phyloP scores from a whole-genome alignment of 768 basidiomycete species.

The Collybia nuda region DNA sequence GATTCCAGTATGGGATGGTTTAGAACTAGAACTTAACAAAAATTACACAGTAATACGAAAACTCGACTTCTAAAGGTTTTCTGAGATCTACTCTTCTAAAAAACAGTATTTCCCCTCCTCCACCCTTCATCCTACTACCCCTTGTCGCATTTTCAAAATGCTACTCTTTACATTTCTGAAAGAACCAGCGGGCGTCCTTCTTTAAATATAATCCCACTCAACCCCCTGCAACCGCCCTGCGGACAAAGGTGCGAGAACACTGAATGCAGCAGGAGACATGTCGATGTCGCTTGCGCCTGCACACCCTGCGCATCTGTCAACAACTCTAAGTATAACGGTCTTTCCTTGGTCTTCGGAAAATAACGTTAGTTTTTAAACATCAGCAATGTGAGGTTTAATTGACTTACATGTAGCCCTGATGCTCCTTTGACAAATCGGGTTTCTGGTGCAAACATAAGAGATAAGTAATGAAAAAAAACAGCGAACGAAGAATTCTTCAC shows the following conservation, averaged over 20 bases:
- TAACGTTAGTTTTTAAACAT: not conserved
- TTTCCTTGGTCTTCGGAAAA: slow-evolving; percentile 8
- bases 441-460: slow-evolving; percentile 2
- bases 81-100: too few relatives aligned
- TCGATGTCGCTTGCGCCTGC: slow-evolving; percentile 6
- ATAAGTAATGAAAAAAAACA: not conserved
- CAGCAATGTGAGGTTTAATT: too few relatives aligned
- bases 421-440: slow-evolving; percentile 15
- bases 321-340: slow-evolving; percentile 14
- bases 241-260: slow-evolving; percentile 3
- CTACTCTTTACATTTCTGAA: too few relatives aligned
- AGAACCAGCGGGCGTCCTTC: too few relatives aligned
- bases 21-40: too few relatives aligned
- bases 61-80: too few relatives aligned
- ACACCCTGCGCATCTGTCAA: slow-evolving; percentile 15
- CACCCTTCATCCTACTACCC: too few relatives aligned
- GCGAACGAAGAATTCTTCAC: not conserved
- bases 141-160: too few relatives aligned
- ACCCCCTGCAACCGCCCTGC: slow-evolving; percentile 7
- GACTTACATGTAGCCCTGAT: slow-evolving; percentile 12
- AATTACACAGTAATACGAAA: too few relatives aligned
- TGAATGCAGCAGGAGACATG: slow-evolving; percentile 10
- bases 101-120: too few relatives aligned
- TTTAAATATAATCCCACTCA: slow-evolving; percentile 1
- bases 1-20: too few relatives aligned